Evolutionary conservation across 2,329 filamentous ascomycete genomes (phyloP).

Genomic region (Metarhizium anisopliae): DNA sequence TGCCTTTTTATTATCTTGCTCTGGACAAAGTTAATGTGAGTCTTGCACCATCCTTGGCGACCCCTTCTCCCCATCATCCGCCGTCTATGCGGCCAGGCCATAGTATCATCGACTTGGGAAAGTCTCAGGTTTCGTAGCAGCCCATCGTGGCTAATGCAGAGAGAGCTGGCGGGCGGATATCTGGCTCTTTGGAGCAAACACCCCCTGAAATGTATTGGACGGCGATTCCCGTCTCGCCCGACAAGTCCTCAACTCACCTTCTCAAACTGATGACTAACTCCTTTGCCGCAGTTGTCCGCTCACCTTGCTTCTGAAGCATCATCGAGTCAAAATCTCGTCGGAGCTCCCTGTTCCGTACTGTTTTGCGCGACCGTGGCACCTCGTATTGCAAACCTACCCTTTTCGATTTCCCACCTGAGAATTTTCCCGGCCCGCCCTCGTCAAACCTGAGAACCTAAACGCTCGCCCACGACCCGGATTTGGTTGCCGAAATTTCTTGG

Average conservation of each 20-base stretch:
- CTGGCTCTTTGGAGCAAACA: background rate
- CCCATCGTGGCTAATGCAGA: background rate
- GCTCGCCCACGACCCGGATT: background rate
- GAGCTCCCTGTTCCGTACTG: background rate
- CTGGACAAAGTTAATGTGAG: constrained; percentile 27
- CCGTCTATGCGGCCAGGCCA: background rate
- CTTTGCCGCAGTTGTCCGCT: constrained; percentile 17
- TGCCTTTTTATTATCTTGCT: constrained; percentile 5
- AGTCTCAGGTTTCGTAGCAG: background rate
- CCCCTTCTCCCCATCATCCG: background rate
- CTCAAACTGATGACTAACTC: background rate
- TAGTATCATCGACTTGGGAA: background rate
- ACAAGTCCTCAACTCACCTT: background rate
- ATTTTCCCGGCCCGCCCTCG: background rate
- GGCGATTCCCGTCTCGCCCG: background rate
- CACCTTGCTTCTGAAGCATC: background rate
- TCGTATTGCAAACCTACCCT: constrained; percentile 1
- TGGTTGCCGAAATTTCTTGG: background rate
- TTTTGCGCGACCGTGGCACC: constrained; percentile 4
- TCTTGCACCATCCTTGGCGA: constrained; percentile 7
- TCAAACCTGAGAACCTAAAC: background rate
- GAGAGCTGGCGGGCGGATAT: background rate
- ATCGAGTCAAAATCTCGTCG: background rate
- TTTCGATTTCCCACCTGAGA: background rate
- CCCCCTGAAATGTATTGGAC: background rate